Base-by-base conservation (phyloP, 2,329 filamentous ascomycete species). In the Talaromyces sp. region DNA sequence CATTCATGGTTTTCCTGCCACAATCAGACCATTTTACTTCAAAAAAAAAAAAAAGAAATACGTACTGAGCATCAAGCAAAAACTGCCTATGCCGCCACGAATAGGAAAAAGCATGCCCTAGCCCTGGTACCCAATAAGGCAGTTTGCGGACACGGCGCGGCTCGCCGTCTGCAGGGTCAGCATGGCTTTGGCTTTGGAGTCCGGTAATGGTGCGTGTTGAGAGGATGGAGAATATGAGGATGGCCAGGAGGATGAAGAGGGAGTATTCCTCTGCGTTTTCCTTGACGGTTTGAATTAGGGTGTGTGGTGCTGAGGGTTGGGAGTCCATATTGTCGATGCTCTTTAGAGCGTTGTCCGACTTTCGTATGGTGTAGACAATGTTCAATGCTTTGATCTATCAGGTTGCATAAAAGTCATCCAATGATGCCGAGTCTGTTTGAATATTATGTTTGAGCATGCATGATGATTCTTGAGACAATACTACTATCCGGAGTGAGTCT, bases 41-140 rank as follows among this genome's bases (percentile, higher is more conserved):
- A 43, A 29, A 11, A 5, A 13, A 13, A 13, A 8, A 13, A 8
- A 15, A 15, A 36, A 15, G 5, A 36, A 3, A 34, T 65, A 67
- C 68, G 22, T 60, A 83, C 82, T 78, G 74, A 15, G 82, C 72
- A 60, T 74, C 75, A 45, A 75, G 74, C 67, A 85, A 71, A 68
- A 84, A 82, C 11, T 70, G 70, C 47, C 82, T 75, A 58, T 80
- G 79, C 47, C 81, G 72, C 70, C 81, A 78, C 22, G 80, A 73
- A 69, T 86, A 83, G 22, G 74, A 75, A 47, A 83, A 69, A 6
- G 82, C 78, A 76, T 89, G 85, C 45, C 85, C 84, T 8, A 88
- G 40, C 61, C 83, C 78, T 1, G 87, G 86, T 7, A 89, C 73
- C 84, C 85, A 89, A 74, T 89, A 89, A 31, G 85, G 85, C 25